Conservation (phyloP, 768 basidiomycete genomes). For the Lactarius evosmus region DNA sequence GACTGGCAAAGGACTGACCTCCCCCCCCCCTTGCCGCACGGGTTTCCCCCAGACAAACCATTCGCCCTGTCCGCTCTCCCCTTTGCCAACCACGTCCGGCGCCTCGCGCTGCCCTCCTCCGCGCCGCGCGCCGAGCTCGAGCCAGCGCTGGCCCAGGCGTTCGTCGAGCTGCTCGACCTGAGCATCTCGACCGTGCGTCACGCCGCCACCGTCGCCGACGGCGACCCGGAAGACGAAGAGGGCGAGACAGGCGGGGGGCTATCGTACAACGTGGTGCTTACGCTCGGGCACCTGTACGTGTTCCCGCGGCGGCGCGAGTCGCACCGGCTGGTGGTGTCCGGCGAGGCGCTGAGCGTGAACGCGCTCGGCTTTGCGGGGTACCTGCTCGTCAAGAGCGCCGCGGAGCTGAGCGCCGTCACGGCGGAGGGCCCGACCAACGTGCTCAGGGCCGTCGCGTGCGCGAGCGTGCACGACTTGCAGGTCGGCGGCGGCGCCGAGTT, state of each 20-base stretch:
- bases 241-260: conserved; percentile 55
- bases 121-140: conserved; percentile 45
- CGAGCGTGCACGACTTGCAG: conserved; percentile 66
- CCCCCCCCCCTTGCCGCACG: too few relatives aligned
- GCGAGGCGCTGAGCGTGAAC: conserved; percentile 70
- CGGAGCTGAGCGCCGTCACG: conserved; percentile 68
- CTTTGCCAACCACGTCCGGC: conserved; percentile 78
- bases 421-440: conserved; percentile 61
- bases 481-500: conserved; percentile 47
- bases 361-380: conserved; percentile 88
- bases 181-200: conserved; percentile 70
- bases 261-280: conserved; percentile 82
- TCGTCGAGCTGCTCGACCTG: conserved; percentile 73
- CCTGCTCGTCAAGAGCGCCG: conserved; percentile 80
- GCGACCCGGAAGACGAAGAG: neutral
- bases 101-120: conserved; percentile 40
- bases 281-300: conserved; percentile 79
- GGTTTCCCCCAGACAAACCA: conserved; percentile 67
- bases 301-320: conserved; percentile 72
- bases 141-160: conserved; percentile 52
- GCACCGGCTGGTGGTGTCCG: conserved; percentile 50
- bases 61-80: conserved; percentile 65
- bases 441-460: conserved; percentile 58
- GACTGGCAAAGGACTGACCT: neutral
- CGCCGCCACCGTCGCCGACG: conserved; percentile 55